Conservation (phyloP, 768 basidiomycete species). For the Pleurotus sapidus region DNA sequence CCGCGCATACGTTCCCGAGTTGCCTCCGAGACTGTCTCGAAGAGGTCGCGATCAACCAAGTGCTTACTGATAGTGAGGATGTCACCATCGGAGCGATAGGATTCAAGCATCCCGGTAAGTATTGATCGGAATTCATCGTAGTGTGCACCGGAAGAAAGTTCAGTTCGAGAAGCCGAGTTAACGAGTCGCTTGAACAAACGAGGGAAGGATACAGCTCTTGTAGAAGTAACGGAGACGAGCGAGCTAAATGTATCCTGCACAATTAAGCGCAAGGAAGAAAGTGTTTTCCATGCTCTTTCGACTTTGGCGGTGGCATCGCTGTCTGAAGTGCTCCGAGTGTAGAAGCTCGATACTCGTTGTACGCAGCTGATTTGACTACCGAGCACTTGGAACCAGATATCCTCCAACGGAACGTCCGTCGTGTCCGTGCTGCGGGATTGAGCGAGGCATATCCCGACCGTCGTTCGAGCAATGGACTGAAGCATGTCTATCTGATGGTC, state of each 20-base stretch:
- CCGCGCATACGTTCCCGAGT: constrained; percentile 56
- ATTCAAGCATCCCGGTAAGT: constrained; percentile 92
- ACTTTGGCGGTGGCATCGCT: constrained; percentile 11
- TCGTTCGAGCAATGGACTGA: constrained; percentile 55
- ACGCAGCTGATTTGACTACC: constrained; percentile 79
- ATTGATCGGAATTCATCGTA: constrained; percentile 93
- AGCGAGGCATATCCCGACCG: constrained; percentile 67
- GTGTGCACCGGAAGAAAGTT: constrained; percentile 54
- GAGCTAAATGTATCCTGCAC: constrained; percentile 84
- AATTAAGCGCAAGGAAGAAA: constrained; percentile 62
- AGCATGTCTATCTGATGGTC: constrained; percentile 45
- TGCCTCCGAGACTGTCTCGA: constrained; percentile 63
- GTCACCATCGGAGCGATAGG: constrained; percentile 90
- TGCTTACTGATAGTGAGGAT: constrained; percentile 82
- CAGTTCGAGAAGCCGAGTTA: constrained; percentile 54
- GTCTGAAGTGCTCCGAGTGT: constrained; percentile 14
- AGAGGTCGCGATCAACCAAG: constrained; percentile 79
- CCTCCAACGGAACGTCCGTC: constrained; percentile 56
- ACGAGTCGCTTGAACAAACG: constrained; percentile 90
- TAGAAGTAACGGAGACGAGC: constrained; percentile 81
- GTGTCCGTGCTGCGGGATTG: constrained; percentile 48
- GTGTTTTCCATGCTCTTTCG: constrained; percentile 25
- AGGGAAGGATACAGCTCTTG: constrained; percentile 84
- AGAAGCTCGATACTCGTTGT: constrained; percentile 58
- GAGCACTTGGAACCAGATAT: constrained; percentile 88